Percentiles rank a stretch among this genome's conserved stretches.
Evolutionary conservation across 139 green algal genomes (phyloP).

Genomic region (Pycnococcus provasolii): DNA sequence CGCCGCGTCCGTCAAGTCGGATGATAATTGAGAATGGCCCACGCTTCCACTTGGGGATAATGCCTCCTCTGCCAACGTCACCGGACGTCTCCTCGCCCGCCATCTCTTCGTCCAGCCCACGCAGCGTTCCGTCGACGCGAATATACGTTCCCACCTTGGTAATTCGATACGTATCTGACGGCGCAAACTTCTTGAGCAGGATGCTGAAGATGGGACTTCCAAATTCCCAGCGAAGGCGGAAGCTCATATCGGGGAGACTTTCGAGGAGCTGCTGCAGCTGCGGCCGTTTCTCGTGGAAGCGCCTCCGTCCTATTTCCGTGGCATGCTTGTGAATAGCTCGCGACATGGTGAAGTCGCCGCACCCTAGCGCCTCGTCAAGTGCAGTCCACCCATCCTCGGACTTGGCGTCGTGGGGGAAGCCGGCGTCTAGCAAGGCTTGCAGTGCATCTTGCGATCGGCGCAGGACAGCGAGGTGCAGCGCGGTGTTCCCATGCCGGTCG

Average conservation of each 20-base stretch:
- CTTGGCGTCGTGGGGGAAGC: background rate
- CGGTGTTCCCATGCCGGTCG: background rate
- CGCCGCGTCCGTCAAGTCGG: background rate
- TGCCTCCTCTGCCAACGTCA: background rate
- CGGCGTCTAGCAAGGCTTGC: background rate
- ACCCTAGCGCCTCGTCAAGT: constrained; percentile 1
- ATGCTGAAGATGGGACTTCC: constrained; percentile 8
- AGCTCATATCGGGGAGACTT: constrained; percentile 5
- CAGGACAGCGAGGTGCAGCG: constrained; percentile 16
- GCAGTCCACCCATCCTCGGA: background rate
- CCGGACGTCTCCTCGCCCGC: background rate
- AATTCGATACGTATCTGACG: constrained; percentile 5
- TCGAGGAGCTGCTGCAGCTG: background rate
- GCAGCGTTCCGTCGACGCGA: constrained; percentile 12
- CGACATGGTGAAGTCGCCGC: background rate
- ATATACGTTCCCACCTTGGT: constrained; percentile 1
- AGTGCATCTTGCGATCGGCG: background rate
- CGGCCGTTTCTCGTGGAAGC: background rate
- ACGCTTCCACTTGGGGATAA: background rate
- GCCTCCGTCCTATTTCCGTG: background rate
- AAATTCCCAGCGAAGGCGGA: constrained; percentile 4
- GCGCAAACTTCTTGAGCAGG: constrained; percentile 2
- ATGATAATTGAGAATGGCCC: background rate
- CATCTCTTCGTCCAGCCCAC: background rate
- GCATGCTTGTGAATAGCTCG: background rate